Percentiles rank a stretch among this genome's conserved stretches.
phyloP scores from a whole-genome alignment of 2,329 filamentous ascomycete species.

The Blumeriella jaapii region DNA sequence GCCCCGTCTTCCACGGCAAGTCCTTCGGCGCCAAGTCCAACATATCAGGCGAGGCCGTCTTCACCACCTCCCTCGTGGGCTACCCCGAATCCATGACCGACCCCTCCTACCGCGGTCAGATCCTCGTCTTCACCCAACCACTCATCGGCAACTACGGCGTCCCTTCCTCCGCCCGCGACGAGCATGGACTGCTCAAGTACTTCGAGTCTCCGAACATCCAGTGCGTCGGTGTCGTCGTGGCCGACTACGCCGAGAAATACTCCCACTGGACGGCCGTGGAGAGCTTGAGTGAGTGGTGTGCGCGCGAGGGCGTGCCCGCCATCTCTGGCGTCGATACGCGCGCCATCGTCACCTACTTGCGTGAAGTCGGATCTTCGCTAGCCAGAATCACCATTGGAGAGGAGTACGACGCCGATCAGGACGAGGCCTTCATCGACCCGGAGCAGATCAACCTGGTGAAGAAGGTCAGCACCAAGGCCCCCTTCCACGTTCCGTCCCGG shows the following conservation, averaged over 20 bases:
- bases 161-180: conserved; percentile 72
- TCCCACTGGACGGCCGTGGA: conserved; percentile 99
- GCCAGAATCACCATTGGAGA: conserved; percentile 91
- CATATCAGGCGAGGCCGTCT: conserved; percentile 95
- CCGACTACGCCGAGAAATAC: conserved; percentile 86
- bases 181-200: conserved; percentile 87
- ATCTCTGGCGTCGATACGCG: conserved; percentile 96
- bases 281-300: conserved; percentile 87
- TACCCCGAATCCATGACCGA: conserved; percentile 94
- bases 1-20: conserved; percentile 89
- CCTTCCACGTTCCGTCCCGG: conserved; percentile 84
- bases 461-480: conserved; percentile 94
- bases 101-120: conserved; percentile 84
- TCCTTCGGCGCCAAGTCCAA: conserved; percentile 95
- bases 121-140: conserved; percentile 95
- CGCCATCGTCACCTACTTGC: conserved; percentile 88
- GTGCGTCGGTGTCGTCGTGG: conserved; percentile 89
- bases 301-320: conserved; percentile 87
- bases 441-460: conserved; percentile 94
- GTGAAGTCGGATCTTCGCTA: conserved; percentile 92
- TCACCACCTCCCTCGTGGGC: conserved; percentile 94
- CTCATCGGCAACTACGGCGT: conserved; percentile 98
- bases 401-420: conserved; percentile 96
- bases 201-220: conserved; percentile 98
- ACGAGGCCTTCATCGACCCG: conserved; percentile 90